phyloP scores from a whole-genome alignment of 257 asterid genomes.

The Oldenlandia corymbosa region DNA sequence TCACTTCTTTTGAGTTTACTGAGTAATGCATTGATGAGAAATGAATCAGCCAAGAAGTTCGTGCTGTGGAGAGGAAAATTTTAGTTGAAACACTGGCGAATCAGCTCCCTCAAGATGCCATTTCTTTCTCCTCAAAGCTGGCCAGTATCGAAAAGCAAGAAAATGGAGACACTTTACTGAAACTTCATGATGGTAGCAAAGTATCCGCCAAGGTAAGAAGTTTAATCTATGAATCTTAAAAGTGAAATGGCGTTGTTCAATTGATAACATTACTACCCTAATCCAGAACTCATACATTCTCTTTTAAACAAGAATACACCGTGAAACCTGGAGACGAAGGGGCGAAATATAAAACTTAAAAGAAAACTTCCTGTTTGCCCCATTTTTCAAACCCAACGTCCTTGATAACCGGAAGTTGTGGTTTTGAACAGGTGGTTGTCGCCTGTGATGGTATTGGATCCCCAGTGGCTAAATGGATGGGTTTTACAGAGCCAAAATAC shows the following conservation, averaged over 20 bases:
- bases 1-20: background rate
- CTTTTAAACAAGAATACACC: too few relatives aligned
- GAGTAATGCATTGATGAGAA: conserved; percentile 2
- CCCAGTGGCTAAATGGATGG: conserved; percentile 88
- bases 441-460: conserved; percentile 85
- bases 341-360: too few relatives aligned
- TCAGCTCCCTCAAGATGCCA: conserved; percentile 48
- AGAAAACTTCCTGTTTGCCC: too few relatives aligned
- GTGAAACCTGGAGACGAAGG: too few relatives aligned
- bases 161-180: conserved; percentile 36
- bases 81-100: conserved; percentile 43
- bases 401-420: background rate
- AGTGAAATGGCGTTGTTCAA: too few relatives aligned
- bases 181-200: conserved; percentile 48
- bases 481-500: conserved; percentile 56
- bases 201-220: conserved; percentile 59
- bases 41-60: conserved; percentile 76
- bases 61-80: conserved; percentile 73
- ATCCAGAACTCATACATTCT: too few relatives aligned
- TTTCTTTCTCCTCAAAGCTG: conserved; percentile 67
- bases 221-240: too few relatives aligned
- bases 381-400: background rate
- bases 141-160: conserved; percentile 33
- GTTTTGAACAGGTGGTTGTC: conserved; percentile 46
- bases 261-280: too few relatives aligned